Evolutionary conservation across 495 filamentous ascomycete genomes (phyloP), one percentile per base, ranked within the genome.

Genomic region (Lepraria neglecta): DNA sequence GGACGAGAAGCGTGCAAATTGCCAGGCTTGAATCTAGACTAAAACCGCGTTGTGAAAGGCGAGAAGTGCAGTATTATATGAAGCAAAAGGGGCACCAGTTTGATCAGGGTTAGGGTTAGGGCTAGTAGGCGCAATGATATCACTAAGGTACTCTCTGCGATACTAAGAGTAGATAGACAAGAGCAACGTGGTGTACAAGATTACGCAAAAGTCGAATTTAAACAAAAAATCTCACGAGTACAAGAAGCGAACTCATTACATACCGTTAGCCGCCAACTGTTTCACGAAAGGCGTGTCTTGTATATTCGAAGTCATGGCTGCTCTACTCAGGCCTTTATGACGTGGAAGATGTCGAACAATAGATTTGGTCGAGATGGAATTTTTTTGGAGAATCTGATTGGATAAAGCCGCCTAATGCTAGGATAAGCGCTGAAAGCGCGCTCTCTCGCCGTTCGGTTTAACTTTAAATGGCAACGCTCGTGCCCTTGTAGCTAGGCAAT

Each of bases 181-280:
- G 19, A 12, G n/a, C 28, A 9, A 33, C 17, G 24, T 2, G 31
- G 6, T 54, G 30, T 2, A 35, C 6, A 33, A 38, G 35, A 19
- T 53, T 31, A 7, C 50, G n/a, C 30, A 19, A 33, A 51, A 33
- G 6, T 28, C 35, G 35, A 7, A 11, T 11, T 52, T 31, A 15
- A 6, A 19, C 15, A 31, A 3, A 10, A 35, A 0, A 38, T 19
- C 5, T 35, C 19, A 14, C 3, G 1, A 35, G 30, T 10, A 38
- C 28, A 58, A 58, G 44, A 10, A 30, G 15, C 40, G 17, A n/a
- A 54, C 7, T 38, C 9, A 3, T 12, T 17, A 67, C 75, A 56
- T 81, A 90, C 88, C 87, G 74, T 84, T 91, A 27, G 88, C 87
- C 58, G 84, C 88, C 38, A 91, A 79, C 69, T 90, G 81, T 76